Conservation (phyloP, 768 basidiomycete species). For the Lyophyllum decastes region DNA sequence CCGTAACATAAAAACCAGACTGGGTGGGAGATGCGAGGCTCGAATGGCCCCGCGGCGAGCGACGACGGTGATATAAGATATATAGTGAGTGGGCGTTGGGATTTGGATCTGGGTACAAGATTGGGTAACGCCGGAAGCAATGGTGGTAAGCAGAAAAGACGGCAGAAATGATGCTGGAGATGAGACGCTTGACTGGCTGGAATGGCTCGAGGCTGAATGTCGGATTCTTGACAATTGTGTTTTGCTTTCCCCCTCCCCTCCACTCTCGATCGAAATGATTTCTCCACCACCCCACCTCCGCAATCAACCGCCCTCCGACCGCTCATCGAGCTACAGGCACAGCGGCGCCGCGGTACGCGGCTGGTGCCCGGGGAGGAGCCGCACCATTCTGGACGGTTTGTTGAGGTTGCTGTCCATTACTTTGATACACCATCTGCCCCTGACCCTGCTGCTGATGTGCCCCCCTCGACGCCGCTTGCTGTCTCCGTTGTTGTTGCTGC, state of each 20-base stretch:
- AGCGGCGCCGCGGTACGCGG: constrained; percentile 38
- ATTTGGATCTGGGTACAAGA: constrained; percentile 16
- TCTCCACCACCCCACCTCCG: background rate
- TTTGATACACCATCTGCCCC: constrained; percentile 35
- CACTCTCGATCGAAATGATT: background rate
- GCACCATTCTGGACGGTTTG: constrained; percentile 24
- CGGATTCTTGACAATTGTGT: constrained; percentile 11
- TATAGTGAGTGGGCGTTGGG: constrained; percentile 2
- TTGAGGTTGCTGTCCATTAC: constrained; percentile 32
- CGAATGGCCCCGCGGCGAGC: background rate
- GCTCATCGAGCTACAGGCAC: constrained; percentile 37
- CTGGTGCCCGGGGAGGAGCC: constrained; percentile 26
- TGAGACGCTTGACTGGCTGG: constrained; percentile 12
- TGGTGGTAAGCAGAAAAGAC: constrained; percentile 1
- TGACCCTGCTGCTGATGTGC: constrained; percentile 27
- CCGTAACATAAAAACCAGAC: constrained; percentile 16
- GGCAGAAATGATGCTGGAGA: constrained; percentile 12
- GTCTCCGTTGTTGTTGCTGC: constrained; percentile 36
- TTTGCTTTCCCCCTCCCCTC: constrained; percentile 8
- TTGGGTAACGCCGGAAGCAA: constrained; percentile 1
- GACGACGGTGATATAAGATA: constrained; percentile 20
- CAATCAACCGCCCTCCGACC: background rate
- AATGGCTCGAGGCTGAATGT: constrained; percentile 9
- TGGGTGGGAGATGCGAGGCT: constrained; percentile 1
- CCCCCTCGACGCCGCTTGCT: constrained; percentile 26